Percentiles rank a stretch among this genome's conserved stretches.
These are phyloP conservation scores for Kwoniella heveanensis DNA, from an alignment of 768 basidiomycete genomes.

Conservation along the genomic window DNA sequence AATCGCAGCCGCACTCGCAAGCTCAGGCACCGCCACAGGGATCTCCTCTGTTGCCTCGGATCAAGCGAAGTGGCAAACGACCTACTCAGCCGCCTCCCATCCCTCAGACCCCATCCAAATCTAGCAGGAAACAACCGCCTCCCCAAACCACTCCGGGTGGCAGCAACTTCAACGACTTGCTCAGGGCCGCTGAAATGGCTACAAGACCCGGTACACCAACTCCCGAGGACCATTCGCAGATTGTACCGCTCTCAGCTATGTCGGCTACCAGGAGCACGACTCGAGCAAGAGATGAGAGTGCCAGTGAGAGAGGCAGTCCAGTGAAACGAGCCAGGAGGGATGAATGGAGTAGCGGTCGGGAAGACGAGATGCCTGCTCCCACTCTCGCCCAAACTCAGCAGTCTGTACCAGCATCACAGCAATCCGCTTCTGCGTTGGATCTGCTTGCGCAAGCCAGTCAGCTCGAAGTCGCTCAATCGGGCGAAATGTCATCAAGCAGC, in stretches of 20 bases:
- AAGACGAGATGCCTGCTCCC: conserved; percentile 1
- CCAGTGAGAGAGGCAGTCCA: conserved; percentile 26
- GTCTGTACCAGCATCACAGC: conserved; percentile 12
- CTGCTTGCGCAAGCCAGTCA: conserved; percentile 44
- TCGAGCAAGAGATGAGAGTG: conserved; percentile 24
- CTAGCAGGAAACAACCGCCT: conserved; percentile 9
- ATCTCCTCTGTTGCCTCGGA: conserved; percentile 30
- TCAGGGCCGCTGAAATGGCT: conserved; percentile 50
- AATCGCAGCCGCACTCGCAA: background rate
- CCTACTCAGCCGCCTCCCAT: conserved; percentile 16
- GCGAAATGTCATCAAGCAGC: conserved; percentile 6
- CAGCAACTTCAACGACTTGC: conserved; percentile 46
- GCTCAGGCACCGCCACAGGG: background rate
- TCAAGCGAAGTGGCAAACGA: conserved; percentile 31
- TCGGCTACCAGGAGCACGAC: conserved; percentile 42
- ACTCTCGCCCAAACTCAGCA: conserved; percentile 1
- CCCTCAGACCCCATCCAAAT: conserved; percentile 31
- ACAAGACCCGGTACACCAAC: conserved; percentile 41
- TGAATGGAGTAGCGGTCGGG: conserved; percentile 10
- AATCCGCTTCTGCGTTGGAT: conserved; percentile 35
- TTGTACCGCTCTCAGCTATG: conserved; percentile 34
- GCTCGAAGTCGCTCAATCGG: conserved; percentile 35
- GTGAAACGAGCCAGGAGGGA: conserved; percentile 25
- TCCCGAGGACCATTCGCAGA: conserved; percentile 14
- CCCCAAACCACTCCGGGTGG: conserved; percentile 48